phyloP scores from a whole-genome alignment of 768 basidiomycete genomes.

The Boletus vinaceobasis region DNA sequence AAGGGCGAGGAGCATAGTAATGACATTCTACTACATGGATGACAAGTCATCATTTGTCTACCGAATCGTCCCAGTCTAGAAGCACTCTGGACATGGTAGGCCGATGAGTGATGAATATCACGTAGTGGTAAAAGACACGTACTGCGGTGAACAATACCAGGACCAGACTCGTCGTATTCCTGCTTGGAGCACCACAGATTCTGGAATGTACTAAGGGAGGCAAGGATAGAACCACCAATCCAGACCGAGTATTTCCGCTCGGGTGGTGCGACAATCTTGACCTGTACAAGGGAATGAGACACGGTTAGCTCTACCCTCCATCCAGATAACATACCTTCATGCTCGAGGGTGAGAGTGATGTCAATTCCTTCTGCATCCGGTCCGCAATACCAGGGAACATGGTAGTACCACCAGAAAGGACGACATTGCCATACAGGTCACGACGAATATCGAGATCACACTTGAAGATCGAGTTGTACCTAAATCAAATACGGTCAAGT shows the following conservation, averaged over 20 bases:
- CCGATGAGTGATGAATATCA: background rate
- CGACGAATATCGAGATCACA: slow-evolving; percentile 67
- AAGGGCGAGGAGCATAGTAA: slow-evolving; percentile 11
- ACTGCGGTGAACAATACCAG: slow-evolving; percentile 79
- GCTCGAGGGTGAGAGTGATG: slow-evolving; percentile 71
- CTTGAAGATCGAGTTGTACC: slow-evolving; percentile 58
- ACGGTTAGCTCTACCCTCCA: background rate
- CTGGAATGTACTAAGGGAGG: slow-evolving; percentile 93
- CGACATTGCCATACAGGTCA: slow-evolving; percentile 35
- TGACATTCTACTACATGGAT: slow-evolving; percentile 27
- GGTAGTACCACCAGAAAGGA: slow-evolving; percentile 77
- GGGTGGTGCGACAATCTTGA: slow-evolving; percentile 91
- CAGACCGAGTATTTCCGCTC: slow-evolving; percentile 96
- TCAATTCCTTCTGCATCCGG: slow-evolving; percentile 94
- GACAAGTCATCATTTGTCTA: slow-evolving; percentile 22
- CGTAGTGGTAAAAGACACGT: slow-evolving; percentile 24
- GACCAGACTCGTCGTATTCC: slow-evolving; percentile 86
- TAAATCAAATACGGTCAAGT: slow-evolving; percentile 14
- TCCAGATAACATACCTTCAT: slow-evolving; percentile 60
- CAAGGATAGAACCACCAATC: slow-evolving; percentile 86
- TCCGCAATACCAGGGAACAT: slow-evolving; percentile 98
- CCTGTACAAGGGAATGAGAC: slow-evolving; percentile 33
- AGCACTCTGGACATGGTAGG: slow-evolving; percentile 17
- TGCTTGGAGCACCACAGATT: slow-evolving; percentile 93
- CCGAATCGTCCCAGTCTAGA: slow-evolving; percentile 19